A percentile compares a stretch with the other conserved stretches of the same genome.
Conservation (phyloP, 352 stramenopile genomes). For the Pythium dissimile region DNA sequence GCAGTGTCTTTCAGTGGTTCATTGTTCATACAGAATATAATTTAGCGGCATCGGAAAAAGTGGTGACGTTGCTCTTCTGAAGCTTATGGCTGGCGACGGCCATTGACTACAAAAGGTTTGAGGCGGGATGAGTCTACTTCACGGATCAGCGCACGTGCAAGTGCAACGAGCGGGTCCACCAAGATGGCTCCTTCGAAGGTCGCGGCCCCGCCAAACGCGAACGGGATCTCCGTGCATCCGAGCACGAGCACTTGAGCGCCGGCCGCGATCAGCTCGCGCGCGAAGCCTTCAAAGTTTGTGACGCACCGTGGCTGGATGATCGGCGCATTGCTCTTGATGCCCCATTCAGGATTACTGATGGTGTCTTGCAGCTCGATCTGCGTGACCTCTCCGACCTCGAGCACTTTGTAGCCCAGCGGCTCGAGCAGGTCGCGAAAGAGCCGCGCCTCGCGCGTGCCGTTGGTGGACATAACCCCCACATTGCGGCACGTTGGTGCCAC, state of each 20-base stretch:
- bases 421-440: slow-evolving; percentile 45
- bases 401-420: slow-evolving; percentile 32
- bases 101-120: slow-evolving; percentile 29
- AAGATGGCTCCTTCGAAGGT: slow-evolving; percentile 34
- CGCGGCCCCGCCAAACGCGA: slow-evolving; percentile 30
- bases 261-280: slow-evolving; percentile 25
- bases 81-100: slow-evolving; percentile 10
- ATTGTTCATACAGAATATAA: too few relatives aligned
- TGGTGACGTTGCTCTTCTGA: too few relatives aligned
- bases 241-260: slow-evolving; percentile 42
- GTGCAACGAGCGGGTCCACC: slow-evolving; percentile 41
- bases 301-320: slow-evolving; percentile 31
- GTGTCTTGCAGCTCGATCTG: slow-evolving; percentile 48
- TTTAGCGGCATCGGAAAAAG: too few relatives aligned
- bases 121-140: slow-evolving; percentile 38
- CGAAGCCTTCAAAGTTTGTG: slow-evolving; percentile 40
- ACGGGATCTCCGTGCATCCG: slow-evolving; percentile 53
- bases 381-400: slow-evolving; percentile 30
- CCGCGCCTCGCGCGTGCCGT: slow-evolving; percentile 31
- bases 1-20: too few relatives aligned
- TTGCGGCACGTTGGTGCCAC: slow-evolving; percentile 21
- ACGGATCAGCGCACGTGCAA: slow-evolving; percentile 47
- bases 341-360: slow-evolving; percentile 46
- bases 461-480: slow-evolving; percentile 45
- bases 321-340: slow-evolving; percentile 50